Base-by-base conservation (phyloP, 176 grass and related monocot species). In the Eragrostis nindensis region DNA sequence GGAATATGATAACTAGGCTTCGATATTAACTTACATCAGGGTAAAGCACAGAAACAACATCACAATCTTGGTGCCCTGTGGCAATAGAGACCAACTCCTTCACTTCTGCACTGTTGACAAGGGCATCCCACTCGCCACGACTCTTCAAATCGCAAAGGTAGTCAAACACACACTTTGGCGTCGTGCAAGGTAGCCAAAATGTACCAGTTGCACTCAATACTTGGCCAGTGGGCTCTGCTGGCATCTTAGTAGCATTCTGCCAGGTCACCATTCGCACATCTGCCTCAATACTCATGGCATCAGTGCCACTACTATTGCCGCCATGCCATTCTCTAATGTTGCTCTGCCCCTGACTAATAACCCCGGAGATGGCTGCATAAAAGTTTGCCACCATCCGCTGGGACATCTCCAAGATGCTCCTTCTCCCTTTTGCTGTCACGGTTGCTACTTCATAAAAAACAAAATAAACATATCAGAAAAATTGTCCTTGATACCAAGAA, bases 81-180 rank as follows among this genome's bases (percentile, higher is more conserved):
- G 71, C 0, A 30, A 92, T 56, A 42, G 16, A 64, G 44, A 46
- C 64, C 64, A 92, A 70, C 85, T 82, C 79, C 14, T 47, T 48
- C 85, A 88, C 62, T 17, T 61, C 38, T 1, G 43, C 45, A 7
- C 59, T 49, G 1, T 69, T 78, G 85, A 30, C 55, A 25, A 78
- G 36, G 14, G 29, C 9, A 67, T 91, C 85, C 89, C 89, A 91
- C 49, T 87, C 80, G 18, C 71, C 25, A 19, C 89, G 84, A 54
- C 15, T 56, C 27, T 40, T 21, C 30, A 4, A 22, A 0, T 91
- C 47, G 29, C 84, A 68, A 17, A 91, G 85, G 81, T 87, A 91
- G 71, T 81, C 32, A 71, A 81, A 85, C 48, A 87, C 76, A 3
- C 4, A 42, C 24, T 73, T 59, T 0, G 81, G 63, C 41, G 63